Percentiles rank a stretch among this genome's conserved stretches.
Conservation (phyloP, 2,329 filamentous ascomycete genomes). For the Tolypocladium capitatum region DNA sequence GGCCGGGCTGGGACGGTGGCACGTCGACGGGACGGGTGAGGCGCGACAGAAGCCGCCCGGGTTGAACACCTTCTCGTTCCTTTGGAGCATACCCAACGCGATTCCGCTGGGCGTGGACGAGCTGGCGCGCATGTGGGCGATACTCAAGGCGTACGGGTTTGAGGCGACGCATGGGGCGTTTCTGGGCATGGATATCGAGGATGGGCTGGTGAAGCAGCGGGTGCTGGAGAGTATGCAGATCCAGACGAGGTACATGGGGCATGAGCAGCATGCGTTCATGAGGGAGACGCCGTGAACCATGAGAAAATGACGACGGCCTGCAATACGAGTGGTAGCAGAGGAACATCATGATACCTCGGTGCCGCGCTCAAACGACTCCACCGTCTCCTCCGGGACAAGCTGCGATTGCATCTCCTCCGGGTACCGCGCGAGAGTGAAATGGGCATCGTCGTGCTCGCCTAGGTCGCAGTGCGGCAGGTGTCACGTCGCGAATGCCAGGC, state of each 20-base stretch:
- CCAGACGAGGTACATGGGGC: slow-evolving; percentile 42
- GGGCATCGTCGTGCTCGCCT: slow-evolving; percentile 19
- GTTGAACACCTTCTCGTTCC: slow-evolving; percentile 50
- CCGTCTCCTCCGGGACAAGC: slow-evolving; percentile 1
- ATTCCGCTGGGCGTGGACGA: slow-evolving; percentile 56
- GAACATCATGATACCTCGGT: neutral
- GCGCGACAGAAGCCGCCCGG: slow-evolving; percentile 24
- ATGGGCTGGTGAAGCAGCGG: slow-evolving; percentile 43
- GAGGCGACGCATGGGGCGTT: slow-evolving; percentile 56
- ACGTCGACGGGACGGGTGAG: slow-evolving; percentile 23
- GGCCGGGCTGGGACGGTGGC: slow-evolving; percentile 33
- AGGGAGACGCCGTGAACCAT: slow-evolving; percentile 8
- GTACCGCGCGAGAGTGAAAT: slow-evolving; percentile 16
- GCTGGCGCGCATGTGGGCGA: slow-evolving; percentile 56
- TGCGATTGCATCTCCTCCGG: slow-evolving; percentile 7
- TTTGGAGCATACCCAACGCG: slow-evolving; percentile 66
- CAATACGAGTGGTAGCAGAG: no score
- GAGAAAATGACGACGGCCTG: no score
- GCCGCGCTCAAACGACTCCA: neutral
- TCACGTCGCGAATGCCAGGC: slow-evolving; percentile 18
- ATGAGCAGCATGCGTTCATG: slow-evolving; percentile 27
- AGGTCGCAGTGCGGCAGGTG: slow-evolving; percentile 18
- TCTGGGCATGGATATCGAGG: slow-evolving; percentile 45
- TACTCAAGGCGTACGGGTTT: slow-evolving; percentile 49
- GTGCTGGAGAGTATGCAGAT: slow-evolving; percentile 68